phyloP scores from a whole-genome alignment of 805 yeast species.

The Candida pini region DNA sequence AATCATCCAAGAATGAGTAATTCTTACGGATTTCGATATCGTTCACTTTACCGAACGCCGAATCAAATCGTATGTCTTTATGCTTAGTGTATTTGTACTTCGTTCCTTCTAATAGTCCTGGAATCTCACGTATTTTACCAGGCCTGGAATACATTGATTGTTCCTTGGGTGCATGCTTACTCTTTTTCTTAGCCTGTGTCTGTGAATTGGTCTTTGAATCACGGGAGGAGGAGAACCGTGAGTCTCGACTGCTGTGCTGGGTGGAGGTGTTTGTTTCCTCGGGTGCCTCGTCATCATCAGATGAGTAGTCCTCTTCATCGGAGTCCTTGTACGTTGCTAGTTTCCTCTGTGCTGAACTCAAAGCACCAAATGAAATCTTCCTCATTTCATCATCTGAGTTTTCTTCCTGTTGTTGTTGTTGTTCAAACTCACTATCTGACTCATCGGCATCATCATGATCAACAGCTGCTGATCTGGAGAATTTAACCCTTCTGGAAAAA shows the following conservation, averaged over 20 bases:
- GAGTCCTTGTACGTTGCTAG: constrained; percentile 17
- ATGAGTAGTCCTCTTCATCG: constrained; percentile 16
- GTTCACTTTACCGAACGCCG: constrained; percentile 84
- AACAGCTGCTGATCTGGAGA: no score
- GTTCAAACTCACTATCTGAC: no score
- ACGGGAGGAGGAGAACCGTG: no score
- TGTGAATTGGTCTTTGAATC: no score
- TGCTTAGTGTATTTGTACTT: constrained; percentile 40
- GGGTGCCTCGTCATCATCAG: constrained; percentile 22
- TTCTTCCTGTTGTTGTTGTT: no score
- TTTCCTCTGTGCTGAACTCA: constrained; percentile 54
- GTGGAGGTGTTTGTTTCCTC: constrained; percentile 4
- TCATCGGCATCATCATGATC: constrained; percentile 21
- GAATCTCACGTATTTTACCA: constrained; percentile 64
- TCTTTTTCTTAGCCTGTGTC: constrained; percentile 30
- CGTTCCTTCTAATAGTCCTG: constrained; percentile 45
- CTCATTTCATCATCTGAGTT: constrained; percentile 41
- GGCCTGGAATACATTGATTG: constrained; percentile 69
- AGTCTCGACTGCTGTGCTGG: constrained; percentile 8
- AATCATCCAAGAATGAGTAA: constrained; percentile 81
- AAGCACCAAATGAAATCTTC: constrained; percentile 58
- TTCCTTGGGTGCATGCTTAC: constrained; percentile 87
- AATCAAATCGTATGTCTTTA: constrained; percentile 85
- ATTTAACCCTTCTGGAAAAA: no score
- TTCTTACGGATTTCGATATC: constrained; percentile 60